A percentile compares a stretch with the other conserved stretches of the same genome.
phyloP scores from a whole-genome alignment of 257 asterid species.

The Nicotiana attenuata region DNA sequence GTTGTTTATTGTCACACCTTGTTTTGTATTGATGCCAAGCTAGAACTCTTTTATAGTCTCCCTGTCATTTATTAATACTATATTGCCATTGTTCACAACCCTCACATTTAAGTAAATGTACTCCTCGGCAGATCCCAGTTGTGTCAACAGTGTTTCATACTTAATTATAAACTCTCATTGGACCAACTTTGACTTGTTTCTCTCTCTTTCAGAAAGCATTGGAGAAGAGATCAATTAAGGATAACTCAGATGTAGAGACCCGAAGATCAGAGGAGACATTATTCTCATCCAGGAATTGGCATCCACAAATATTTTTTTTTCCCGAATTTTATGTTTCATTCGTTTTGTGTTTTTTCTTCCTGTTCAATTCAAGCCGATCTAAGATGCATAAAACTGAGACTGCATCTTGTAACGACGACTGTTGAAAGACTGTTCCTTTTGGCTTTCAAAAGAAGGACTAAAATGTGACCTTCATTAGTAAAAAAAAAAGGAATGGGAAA shows the following conservation, averaged over 20 bases:
- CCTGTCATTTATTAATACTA: constrained; percentile 27
- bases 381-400: constrained; percentile 62
- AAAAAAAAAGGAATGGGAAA: too few relatives aligned
- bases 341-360: constrained; percentile 42
- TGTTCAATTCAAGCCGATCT: constrained; percentile 35
- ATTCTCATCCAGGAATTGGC: constrained; percentile 22
- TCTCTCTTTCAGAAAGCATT: not conserved
- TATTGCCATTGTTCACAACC: constrained; percentile 24
- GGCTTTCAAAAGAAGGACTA: constrained; percentile 14
- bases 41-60: constrained; percentile 9
- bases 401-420: constrained; percentile 26
- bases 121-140: constrained; percentile 11
- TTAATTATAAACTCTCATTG: constrained; percentile 20
- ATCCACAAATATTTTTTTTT: constrained; percentile 14
- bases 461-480: too few relatives aligned
- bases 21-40: not conserved
- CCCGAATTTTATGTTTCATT: constrained; percentile 19
- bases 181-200: constrained; percentile 20
- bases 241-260: constrained; percentile 34
- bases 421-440: constrained; percentile 43
- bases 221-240: constrained; percentile 3
- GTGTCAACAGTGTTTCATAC: not conserved
- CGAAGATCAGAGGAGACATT: constrained; percentile 24
- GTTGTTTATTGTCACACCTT: constrained; percentile 16
- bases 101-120: constrained; percentile 29